These are phyloP conservation scores for Naegleria gruberi DNA, from an alignment of 208 protist genomes.

Conservation along the genomic window DNA sequence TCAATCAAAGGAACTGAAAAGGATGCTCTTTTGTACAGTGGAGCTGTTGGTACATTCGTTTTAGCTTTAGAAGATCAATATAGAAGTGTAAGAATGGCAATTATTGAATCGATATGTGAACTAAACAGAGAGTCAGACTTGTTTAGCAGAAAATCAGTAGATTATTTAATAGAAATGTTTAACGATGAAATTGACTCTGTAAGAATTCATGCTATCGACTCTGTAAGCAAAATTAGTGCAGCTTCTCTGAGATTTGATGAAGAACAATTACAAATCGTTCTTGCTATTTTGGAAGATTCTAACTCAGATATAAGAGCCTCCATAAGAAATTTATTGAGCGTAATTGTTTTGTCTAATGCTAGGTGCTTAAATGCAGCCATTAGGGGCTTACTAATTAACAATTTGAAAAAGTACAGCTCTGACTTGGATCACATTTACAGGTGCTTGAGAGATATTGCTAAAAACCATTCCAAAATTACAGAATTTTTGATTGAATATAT, in stretches of 20 bases:
- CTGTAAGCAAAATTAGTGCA: not conserved
- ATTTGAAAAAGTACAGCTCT: not conserved
- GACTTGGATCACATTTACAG: not conserved
- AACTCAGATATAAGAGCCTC: not conserved
- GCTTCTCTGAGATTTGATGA: not conserved
- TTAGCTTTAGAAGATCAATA: not conserved
- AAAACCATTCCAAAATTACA: not conserved
- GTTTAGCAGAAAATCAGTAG: not conserved
- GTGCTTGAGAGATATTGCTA: not conserved
- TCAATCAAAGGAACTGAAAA: not conserved
- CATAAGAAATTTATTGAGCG: not conserved
- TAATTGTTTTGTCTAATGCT: not conserved
- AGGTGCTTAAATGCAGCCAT: not conserved
- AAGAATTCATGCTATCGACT: not conserved
- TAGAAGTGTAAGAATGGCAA: not conserved
- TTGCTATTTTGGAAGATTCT: not conserved
- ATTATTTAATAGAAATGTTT: conserved; percentile 8
- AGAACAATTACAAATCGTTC: conserved; percentile 3
- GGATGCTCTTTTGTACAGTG: not conserved
- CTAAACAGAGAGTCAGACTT: not conserved
- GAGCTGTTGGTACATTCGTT: not conserved
- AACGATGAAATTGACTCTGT: not conserved
- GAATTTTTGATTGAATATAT: conserved; percentile 9
- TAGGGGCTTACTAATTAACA: not conserved
- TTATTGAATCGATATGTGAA: not conserved